Base-by-base conservation (phyloP, 108 stramenopile species). In the Mayamaea pseudoterrestris region DNA sequence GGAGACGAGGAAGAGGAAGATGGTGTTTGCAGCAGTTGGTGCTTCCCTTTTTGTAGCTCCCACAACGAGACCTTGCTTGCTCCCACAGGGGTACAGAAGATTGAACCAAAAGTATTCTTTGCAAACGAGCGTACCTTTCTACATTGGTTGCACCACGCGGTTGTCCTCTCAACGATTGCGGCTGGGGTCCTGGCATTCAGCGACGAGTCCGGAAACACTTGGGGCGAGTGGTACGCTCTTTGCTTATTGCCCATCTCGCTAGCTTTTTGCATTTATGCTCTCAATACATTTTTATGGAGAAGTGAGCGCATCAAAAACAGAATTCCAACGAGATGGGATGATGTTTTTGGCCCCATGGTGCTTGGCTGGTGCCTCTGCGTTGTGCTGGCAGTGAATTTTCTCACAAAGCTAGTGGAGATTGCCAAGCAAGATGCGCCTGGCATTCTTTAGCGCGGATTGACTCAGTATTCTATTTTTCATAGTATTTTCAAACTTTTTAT, bases 51-150 rank as follows among this genome's bases (percentile, higher is more conserved):
- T 53, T 90, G 87, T 57, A 68, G 62, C 25, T 57, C 70, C 16
- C 71, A 57, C 67, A 77, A 82, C 60, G 52, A 51, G 12, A 58
- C 53, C n/a, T 48, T 72, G 35, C 53, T 85, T 26, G 83, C 88
- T 5, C 80, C 90, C 7, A 92, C 90, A n/a, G 78, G 78, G 7
- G 68, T 92, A 21, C 93, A 94, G 52, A 93, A 93, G 76, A 83
- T 98, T 35, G 97, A 98, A 61, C 97, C 97, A 27, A 98, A 98
- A 65, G 60, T 91, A 14, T 93, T 93, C 74, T 90, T 98, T 58
- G 97, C 97, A 44, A 95, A 95, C 57, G 97, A 98, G 65, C 82
- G 97, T 35, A 96, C 95, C 13, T 94, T 91, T 52, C 50, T 98
- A 36, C 90, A 94, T 50, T 98, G 95, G 95, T 57, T 94, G 29